Conservation (phyloP, 2,329 filamentous ascomycete species). For the Fusarium burgessii region DNA sequence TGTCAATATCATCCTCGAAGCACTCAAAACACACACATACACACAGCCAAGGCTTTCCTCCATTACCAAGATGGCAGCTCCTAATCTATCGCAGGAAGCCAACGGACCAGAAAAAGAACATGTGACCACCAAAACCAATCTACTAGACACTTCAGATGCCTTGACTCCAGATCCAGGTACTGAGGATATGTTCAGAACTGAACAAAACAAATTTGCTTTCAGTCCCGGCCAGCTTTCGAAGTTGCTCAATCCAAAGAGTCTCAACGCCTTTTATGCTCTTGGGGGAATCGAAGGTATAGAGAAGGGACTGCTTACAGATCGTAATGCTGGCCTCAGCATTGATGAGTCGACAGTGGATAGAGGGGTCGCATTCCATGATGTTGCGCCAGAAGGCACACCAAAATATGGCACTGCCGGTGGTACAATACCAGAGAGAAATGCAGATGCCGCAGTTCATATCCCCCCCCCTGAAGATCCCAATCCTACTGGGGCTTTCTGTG, state of each 20-base stretch:
- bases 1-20: not conserved
- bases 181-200: constrained; percentile 77
- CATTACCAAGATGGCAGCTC: constrained; percentile 35
- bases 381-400: constrained; percentile 52
- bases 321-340: constrained; percentile 73
- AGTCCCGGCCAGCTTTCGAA: constrained; percentile 83
- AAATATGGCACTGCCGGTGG: constrained; percentile 52
- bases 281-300: constrained; percentile 80
- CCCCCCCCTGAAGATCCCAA: constrained; percentile 41
- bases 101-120: constrained; percentile 18
- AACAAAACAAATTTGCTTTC: constrained; percentile 86
- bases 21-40: not conserved
- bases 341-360: constrained; percentile 76
- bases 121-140: constrained; percentile 21
- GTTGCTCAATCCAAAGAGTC: constrained; percentile 82
- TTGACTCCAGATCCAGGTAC: constrained; percentile 72
- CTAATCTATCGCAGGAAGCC: constrained; percentile 28
- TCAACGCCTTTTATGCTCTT: constrained; percentile 79
- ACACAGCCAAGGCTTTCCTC: constrained; percentile 8
- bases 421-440: constrained; percentile 46
- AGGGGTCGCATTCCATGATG: constrained; percentile 76
- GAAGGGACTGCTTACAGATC: constrained; percentile 76
- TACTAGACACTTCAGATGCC: constrained; percentile 48
- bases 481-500: constrained; percentile 40
- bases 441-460: constrained; percentile 43